phyloP scores from a whole-genome alignment of 2,329 filamentous ascomycete species.

The Dactylellina parvicollis region DNA sequence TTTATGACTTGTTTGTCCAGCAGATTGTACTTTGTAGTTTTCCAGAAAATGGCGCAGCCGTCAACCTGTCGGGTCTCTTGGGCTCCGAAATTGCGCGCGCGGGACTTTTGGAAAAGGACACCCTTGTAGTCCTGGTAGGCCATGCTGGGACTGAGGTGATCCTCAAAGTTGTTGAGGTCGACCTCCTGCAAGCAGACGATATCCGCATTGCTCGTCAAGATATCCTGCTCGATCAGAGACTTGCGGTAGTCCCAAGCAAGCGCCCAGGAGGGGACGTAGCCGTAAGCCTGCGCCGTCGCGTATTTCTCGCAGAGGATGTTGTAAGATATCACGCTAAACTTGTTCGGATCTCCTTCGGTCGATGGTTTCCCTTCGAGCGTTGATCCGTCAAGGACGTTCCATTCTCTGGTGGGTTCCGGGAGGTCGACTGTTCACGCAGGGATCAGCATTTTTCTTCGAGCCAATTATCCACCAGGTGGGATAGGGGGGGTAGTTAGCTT shows the following conservation, averaged over 20 bases:
- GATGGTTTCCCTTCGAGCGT: conserved; percentile 56
- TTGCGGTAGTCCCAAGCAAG: conserved; percentile 88
- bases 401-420: conserved; percentile 78
- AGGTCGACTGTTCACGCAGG: conserved; percentile 71
- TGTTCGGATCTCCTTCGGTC: conserved; percentile 64
- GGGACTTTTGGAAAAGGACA: conserved; percentile 88
- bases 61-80: conserved; percentile 90
- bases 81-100: conserved; percentile 90
- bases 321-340: conserved; percentile 86
- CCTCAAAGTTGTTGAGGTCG: conserved; percentile 88
- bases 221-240: conserved; percentile 82
- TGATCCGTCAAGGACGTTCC: conserved; percentile 75
- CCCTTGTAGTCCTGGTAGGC: conserved; percentile 91
- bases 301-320: conserved; percentile 96
- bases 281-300: conserved; percentile 83
- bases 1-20: conserved; percentile 95
- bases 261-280: conserved; percentile 84
- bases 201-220: conserved; percentile 81
- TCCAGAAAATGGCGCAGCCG: conserved; percentile 96
- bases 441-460: conserved; percentile 34
- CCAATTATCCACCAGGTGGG: conserved; percentile 49
- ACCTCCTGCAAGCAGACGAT: conserved; percentile 94
- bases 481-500: conserved; percentile 61
- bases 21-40: conserved; percentile 90
- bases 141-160: conserved; percentile 86